Percentiles rank a stretch among this genome's conserved stretches.
Evolutionary conservation across 169 alveolate genomes (phyloP).

Genomic region (Eimeria sp.): DNA sequence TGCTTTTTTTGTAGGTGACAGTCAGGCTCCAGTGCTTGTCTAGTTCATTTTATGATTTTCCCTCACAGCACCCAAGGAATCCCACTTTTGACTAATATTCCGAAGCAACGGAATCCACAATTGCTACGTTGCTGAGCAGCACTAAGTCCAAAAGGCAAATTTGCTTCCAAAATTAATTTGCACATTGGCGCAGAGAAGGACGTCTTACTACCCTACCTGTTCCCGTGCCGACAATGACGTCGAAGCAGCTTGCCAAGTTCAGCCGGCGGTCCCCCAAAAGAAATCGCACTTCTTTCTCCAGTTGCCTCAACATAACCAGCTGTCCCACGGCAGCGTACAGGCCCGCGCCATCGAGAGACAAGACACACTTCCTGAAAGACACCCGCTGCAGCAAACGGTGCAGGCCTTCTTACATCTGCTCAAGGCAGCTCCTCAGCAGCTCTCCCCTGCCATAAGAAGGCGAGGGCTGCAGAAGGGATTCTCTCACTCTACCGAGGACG

Average conservation of each 20-base stretch:
- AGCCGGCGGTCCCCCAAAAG: conserved; percentile 37
- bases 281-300: conserved; percentile 69
- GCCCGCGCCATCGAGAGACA: conserved; percentile 61
- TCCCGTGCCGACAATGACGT: conserved; percentile 57
- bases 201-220: neutral
- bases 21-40: too few relatives aligned
- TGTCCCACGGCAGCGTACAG: conserved; percentile 54
- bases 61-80: too few relatives aligned
- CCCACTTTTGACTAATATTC: too few relatives aligned
- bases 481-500: neutral
- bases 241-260: conserved; percentile 34
- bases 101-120: too few relatives aligned
- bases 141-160: too few relatives aligned
- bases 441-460: neutral
- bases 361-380: conserved; percentile 40
- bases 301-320: conserved; percentile 64
- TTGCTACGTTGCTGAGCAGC: too few relatives aligned
- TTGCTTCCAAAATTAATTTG: too few relatives aligned
- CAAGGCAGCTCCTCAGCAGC: neutral
- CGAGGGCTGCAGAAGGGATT: neutral
- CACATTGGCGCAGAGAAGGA: too few relatives aligned
- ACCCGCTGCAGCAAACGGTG: neutral
- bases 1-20: too few relatives aligned
- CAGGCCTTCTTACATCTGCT: neutral
- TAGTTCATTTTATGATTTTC: too few relatives aligned